phyloP scores from a whole-genome alignment of 2,329 filamentous ascomycete genomes.

The Talaromyces sp. region DNA sequence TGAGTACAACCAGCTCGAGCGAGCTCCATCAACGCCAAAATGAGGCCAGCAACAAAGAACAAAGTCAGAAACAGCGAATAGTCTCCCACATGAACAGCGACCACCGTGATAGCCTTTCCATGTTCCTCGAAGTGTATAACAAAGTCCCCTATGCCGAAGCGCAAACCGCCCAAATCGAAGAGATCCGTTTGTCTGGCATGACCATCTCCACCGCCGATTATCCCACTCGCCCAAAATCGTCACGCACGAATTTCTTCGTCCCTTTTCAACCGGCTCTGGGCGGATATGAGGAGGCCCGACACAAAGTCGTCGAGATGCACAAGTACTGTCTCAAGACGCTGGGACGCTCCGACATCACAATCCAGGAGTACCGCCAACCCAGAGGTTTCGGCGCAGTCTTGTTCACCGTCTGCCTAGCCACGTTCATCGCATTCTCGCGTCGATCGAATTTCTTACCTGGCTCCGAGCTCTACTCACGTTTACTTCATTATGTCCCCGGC shows the following conservation, averaged over 20 bases:
- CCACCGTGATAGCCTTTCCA: conserved; percentile 68
- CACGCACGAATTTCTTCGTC: conserved; percentile 48
- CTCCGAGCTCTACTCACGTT: conserved; percentile 47
- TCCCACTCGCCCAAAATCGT: conserved; percentile 7
- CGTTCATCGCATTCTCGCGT: conserved; percentile 50
- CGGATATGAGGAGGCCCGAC: conserved; percentile 64
- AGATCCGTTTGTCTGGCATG: conserved; percentile 63
- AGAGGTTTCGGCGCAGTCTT: conserved; percentile 52
- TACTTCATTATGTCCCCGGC: conserved; percentile 53
- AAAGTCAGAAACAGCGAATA: conserved; percentile 55
- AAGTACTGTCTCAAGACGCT: conserved; percentile 57
- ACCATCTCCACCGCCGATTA: conserved; percentile 52
- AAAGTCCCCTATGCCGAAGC: conserved; percentile 55
- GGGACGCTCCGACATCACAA: conserved; percentile 54
- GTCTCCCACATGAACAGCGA: conserved; percentile 84
- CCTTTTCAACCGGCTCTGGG: conserved; percentile 67
- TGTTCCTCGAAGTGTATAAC: conserved; percentile 73
- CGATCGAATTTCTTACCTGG: conserved; percentile 54
- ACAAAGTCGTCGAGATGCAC: conserved; percentile 70
- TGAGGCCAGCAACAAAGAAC: conserved; percentile 15
- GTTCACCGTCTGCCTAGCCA: conserved; percentile 54
- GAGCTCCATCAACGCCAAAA: conserved; percentile 2
- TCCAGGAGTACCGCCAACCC: conserved; percentile 53
- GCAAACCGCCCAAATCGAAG: conserved; percentile 58
- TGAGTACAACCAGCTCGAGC: not conserved